A percentile compares a stretch with the other conserved stretches of the same genome.
Conservation (phyloP, 2,329 filamentous ascomycete genomes). For the Trichophyton rubrum region DNA sequence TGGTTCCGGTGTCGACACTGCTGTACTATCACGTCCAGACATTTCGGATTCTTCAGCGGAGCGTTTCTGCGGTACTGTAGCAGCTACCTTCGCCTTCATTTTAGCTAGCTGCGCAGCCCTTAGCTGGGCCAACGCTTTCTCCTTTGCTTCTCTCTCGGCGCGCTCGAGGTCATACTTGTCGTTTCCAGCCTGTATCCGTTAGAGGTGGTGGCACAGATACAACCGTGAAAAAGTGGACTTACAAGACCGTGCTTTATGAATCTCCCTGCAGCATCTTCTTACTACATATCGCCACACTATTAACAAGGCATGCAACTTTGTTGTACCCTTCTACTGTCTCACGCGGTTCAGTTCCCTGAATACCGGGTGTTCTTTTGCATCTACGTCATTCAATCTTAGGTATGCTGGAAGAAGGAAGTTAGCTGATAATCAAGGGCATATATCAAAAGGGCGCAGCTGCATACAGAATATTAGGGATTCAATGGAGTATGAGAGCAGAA, state of each 20-base stretch:
- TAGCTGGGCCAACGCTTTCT: conserved; percentile 38
- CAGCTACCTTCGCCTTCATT: conserved; percentile 17
- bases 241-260: conserved; percentile 75
- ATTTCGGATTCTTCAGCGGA: conserved; percentile 4
- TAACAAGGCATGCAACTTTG: no score
- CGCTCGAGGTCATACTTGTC: conserved; percentile 40
- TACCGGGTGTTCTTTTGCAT: conserved; percentile 74
- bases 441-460: conserved; percentile 17
- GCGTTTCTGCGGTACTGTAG: conserved; percentile 13
- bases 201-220: background rate
- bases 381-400: conserved; percentile 62
- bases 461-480: conserved; percentile 84
- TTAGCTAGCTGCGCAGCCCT: conserved; percentile 35
- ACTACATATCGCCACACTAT: no score
- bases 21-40: background rate
- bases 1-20: background rate
- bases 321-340: conserved; percentile 47
- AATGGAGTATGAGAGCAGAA: conserved; percentile 76
- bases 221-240: conserved; percentile 18
- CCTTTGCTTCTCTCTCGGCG: conserved; percentile 39
- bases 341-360: conserved; percentile 77
- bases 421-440: background rate
- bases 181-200: conserved; percentile 31
- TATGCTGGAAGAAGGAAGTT: conserved; percentile 41
- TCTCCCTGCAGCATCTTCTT: conserved; percentile 46